Evolutionary conservation across 768 basidiomycete species (phyloP), one percentile per base, ranked within the genome.

Genomic region (Phaeotremella fagi): DNA sequence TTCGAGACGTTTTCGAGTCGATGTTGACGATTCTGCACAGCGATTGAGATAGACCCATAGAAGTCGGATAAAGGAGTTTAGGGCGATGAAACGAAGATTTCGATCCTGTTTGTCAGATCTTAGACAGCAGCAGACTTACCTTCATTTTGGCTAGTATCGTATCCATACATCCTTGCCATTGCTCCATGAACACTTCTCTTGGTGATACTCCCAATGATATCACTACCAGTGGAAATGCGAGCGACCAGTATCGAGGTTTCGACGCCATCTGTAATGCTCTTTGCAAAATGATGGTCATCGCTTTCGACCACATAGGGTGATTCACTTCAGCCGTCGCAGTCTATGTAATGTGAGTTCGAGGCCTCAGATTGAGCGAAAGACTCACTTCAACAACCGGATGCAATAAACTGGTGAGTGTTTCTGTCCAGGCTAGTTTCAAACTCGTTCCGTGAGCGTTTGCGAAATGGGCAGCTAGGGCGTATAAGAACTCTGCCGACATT

Each of bases 21-120:
- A 85, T 0, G 90, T 87, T 1, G 82, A 77, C 4, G 86, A 80
- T 72, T 97, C 92, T 59, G 86, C 84, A 67, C 90, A 92, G 15
- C 92, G 85, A 68, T 89, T 92, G n/a, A 95, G 78, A 72, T 95
- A 97, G 1, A 90, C 88, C 92, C 91, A 97, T 28, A 91, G 76
- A 36, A 95, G 74, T 7, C 92, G 83, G 57, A 90, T 70, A 51
- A 87, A 81, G 12, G 88, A 87, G 60, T 91, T 92, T 76, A 92
- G 78, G 20, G 88, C 80, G 1, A 82, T 79, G 0, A 81, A 77
- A 12, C 90, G 82, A 50, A 80, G 79, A 0, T 83, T 78, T 59
- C 85, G 87, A 63, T 95, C 91, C 90, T 94, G 52, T 59, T 24
- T 55, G 28, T 44, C n/a, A 16, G 48, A 45, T 28, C 27, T 27